Percentiles rank a stretch among this genome's conserved stretches.
Evolutionary conservation across 2,329 filamentous ascomycete species (phyloP).

Genomic region (Fusarium aywerte): DNA sequence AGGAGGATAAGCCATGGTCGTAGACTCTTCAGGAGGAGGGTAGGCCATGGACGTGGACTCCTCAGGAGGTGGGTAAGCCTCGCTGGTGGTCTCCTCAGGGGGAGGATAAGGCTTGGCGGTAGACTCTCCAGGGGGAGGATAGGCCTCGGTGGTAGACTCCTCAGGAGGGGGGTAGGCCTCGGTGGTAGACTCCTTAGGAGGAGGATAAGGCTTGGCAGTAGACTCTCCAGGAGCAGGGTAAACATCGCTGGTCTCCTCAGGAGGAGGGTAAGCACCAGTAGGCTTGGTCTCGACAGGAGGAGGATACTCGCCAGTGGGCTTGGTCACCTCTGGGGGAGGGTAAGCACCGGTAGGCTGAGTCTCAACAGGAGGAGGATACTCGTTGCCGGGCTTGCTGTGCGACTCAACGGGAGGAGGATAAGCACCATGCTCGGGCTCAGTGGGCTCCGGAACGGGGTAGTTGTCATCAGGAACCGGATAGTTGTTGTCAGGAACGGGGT

Average conservation of each 20-base stretch:
- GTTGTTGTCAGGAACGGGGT: slow-evolving; percentile 5
- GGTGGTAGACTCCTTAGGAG: background rate
- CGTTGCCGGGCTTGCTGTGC: background rate
- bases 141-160: background rate
- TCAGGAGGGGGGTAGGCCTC: slow-evolving; percentile 4
- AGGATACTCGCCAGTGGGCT: background rate
- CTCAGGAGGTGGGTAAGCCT: slow-evolving; percentile 5
- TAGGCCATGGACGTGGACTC: background rate
- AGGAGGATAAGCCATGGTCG: background rate
- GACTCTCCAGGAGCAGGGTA: background rate
- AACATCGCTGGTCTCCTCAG: background rate
- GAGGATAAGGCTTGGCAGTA: background rate
- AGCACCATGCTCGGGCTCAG: slow-evolving; percentile 14
- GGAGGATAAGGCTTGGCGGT: background rate
- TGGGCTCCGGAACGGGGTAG: slow-evolving; percentile 12
- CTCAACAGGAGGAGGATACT: slow-evolving; percentile 2
- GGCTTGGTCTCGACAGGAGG: background rate
- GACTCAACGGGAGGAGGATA: slow-evolving; percentile 1
- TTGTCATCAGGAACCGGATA: slow-evolving; percentile 7
- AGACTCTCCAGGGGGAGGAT: slow-evolving; percentile 2
- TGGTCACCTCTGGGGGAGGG: background rate
- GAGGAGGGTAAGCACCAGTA: background rate
- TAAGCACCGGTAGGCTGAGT: background rate
- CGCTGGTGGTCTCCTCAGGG: background rate
- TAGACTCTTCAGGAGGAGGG: background rate